Conservation (phyloP, 495 filamentous ascomycete species). For the Extremus antarcticus region DNA sequence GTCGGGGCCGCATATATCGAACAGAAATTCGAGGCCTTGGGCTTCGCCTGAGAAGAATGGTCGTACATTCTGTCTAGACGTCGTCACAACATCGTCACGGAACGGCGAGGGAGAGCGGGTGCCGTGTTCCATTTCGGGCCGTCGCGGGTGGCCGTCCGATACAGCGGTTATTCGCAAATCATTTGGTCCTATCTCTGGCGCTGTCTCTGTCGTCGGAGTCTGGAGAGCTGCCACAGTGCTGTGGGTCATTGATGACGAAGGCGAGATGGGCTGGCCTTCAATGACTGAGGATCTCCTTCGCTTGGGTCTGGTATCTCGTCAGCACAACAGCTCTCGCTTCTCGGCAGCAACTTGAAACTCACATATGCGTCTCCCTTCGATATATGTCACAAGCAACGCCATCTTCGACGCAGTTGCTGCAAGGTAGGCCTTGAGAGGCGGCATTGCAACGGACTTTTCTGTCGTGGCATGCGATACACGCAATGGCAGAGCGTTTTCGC, state of each 20-base stretch:
- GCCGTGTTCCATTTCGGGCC: not conserved
- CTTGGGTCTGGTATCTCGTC: not conserved
- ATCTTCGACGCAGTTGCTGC: constrained; percentile 1
- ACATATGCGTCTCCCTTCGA: not conserved
- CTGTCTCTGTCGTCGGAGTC: not conserved
- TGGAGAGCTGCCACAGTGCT: not conserved
- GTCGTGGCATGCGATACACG: not conserved
- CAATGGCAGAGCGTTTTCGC: not conserved
- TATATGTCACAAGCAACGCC: not conserved
- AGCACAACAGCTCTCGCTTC: not conserved
- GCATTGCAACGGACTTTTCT: not conserved
- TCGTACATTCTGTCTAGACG: not conserved
- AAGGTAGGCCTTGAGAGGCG: not conserved
- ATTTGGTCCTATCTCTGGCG: not conserved
- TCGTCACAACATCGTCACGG: not conserved
- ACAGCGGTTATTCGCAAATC: not conserved
- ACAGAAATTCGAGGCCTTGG: not conserved
- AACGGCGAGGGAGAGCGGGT: not conserved
- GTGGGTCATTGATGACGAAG: not conserved
- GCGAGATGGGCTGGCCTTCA: not conserved
- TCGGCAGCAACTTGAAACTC: not conserved
- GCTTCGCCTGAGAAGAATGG: not conserved
- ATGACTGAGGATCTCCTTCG: not conserved
- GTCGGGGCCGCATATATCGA: not conserved
- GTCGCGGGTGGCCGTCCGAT: not conserved